These are phyloP conservation scores for Trichophyton verrucosum DNA, from an alignment of 2,329 filamentous ascomycete genomes.

Conservation along the genomic window DNA sequence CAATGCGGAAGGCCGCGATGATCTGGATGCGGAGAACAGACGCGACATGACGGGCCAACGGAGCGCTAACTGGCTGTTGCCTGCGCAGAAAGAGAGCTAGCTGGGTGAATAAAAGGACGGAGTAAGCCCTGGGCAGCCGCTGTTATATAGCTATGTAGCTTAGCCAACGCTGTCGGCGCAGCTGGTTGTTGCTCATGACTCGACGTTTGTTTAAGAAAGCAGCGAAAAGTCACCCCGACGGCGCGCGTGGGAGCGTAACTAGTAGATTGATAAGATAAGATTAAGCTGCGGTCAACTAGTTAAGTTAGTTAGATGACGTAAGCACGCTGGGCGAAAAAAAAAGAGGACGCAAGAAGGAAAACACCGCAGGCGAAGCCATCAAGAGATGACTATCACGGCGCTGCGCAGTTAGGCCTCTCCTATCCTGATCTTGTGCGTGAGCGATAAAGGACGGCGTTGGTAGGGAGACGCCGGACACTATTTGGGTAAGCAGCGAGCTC, in stretches of 20 bases:
- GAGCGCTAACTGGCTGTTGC: not conserved
- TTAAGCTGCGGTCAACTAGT: not conserved
- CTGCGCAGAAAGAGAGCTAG: not conserved
- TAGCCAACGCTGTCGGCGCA: not conserved
- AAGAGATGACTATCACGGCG: not conserved
- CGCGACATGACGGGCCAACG: constrained; percentile 2
- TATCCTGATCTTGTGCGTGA: not conserved
- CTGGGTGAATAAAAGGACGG: not conserved
- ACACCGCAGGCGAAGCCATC: not conserved
- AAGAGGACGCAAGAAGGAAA: not conserved
- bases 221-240: not conserved
- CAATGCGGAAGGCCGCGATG: not conserved
- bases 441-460: not conserved
- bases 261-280: constrained; percentile 5
- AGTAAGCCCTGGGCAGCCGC: not conserved
- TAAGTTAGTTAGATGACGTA: not conserved
- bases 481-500: not conserved
- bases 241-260: not conserved
- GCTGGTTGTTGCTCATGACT: not conserved
- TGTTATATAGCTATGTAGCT: not conserved
- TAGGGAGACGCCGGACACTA: not conserved
- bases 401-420: not conserved
- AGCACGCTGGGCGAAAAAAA: not conserved
- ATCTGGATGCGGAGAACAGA: constrained; percentile 5
- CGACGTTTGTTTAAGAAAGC: not conserved